Base-by-base conservation (phyloP, 2,329 filamentous ascomycete species). In the Leptodontidium sp. region DNA sequence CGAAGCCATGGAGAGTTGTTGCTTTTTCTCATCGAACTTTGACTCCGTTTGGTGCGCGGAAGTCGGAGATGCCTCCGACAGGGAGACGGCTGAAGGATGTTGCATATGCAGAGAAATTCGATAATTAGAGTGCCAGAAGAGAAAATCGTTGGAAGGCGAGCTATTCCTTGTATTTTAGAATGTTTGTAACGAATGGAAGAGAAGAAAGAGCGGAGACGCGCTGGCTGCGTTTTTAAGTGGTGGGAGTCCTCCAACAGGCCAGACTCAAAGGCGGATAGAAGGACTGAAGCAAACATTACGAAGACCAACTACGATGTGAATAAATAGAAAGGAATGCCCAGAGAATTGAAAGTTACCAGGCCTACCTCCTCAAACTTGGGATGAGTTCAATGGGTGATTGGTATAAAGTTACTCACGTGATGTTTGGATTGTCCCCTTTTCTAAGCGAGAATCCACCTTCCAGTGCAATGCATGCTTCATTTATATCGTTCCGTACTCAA, bases 201-300 rank as follows among this genome's bases (percentile, higher is more conserved):
- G 5, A 1, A n/a, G 14, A 55, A 55, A 29, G 35, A 43, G 38
- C n/a, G 35, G 21, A 45, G 35, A 59, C 57, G 35, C 45, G 14
- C 15, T 59, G 57, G 2, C 9, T 43, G 35, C 57, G 9, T 8
- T 15, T 59, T 59, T 5, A 17, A 45, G 21, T 43, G 57, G 21
- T 43, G 57, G 21, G 11, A 8, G 57, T 43, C 9, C 17, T 40
- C 57, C 12, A 26, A 15, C n/a, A n/a, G 38, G 40, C 12, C 57
- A 43, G 2, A 40, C 5, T 26, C 29, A n/a, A 29, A 14, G 45
- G 21, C 57, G 26, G 47, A 26, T 43, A 17, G 55, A 43, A 59
- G 9, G 57, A 59, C 38, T 11, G 21, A 59, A 45, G 57, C 57
- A 59, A 59, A 59, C 38, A 59, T 59, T 11, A 6, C 21, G n/a